A percentile compares a stretch with the other conserved stretches of the same genome.
These are phyloP conservation scores for Citrus australasica DNA, from an alignment of 345 rosid species.

Conservation along the genomic window DNA sequence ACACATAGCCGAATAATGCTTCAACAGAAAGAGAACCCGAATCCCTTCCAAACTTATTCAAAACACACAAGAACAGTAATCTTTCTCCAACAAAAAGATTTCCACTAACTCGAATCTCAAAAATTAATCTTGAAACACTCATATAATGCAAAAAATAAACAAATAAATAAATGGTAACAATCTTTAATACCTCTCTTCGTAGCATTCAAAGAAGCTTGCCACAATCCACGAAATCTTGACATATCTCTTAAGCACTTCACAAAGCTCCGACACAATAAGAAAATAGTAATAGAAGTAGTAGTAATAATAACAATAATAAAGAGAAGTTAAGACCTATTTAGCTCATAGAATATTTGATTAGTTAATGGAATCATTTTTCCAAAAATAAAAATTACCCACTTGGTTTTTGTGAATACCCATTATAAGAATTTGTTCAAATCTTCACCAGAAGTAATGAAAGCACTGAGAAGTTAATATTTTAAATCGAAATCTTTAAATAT, in stretches of 20 bases:
- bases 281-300: not conserved
- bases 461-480: not conserved
- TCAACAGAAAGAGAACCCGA: not conserved
- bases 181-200: conserved; percentile 64
- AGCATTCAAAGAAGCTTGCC: conserved; percentile 80
- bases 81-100: not conserved
- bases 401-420: not conserved
- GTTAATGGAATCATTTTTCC: not conserved
- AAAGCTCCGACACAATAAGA: not conserved
- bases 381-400: not conserved
- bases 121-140: conserved; percentile 1
- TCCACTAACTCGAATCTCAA: not conserved
- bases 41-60: not conserved
- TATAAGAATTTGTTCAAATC: not conserved
- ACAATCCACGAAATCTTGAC: conserved; percentile 70
- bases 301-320: too few species aligned
- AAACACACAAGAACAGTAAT: not conserved
- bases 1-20: not conserved
- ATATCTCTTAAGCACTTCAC: conserved; percentile 25
- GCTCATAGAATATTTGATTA: not conserved
- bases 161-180: not conserved
- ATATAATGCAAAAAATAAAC: not conserved
- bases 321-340: not conserved
- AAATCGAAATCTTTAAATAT: too few species aligned
- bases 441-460: not conserved